Evolutionary conservation across 2,329 filamentous ascomycete species (phyloP).

Genomic region (Zelopaecilomyces penicillatus): DNA sequence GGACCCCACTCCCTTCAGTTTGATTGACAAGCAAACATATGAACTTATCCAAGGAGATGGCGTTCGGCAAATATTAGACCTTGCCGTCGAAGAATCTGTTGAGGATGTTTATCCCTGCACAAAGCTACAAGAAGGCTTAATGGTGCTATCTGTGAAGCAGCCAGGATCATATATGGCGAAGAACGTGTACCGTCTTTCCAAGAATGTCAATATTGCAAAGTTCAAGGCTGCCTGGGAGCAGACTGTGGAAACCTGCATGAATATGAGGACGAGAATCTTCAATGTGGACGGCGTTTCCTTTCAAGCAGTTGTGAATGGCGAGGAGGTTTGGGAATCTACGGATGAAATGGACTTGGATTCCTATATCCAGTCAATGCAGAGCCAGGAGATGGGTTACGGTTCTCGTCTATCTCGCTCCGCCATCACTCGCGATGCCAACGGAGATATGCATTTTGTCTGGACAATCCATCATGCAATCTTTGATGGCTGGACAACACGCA

Average conservation of each 20-base stretch:
- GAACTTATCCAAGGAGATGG: no score
- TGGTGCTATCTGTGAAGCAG: slow-evolving; percentile 16
- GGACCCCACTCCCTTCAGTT: neutral
- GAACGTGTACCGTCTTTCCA: slow-evolving; percentile 8
- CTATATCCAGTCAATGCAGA: slow-evolving; percentile 3
- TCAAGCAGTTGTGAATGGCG: slow-evolving; percentile 10
- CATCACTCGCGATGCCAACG: neutral
- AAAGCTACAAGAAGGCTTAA: slow-evolving; percentile 29
- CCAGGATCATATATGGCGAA: slow-evolving; percentile 14
- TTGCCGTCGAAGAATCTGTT: slow-evolving; percentile 4
- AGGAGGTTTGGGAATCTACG: slow-evolving; percentile 1
- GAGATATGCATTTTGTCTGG: slow-evolving; percentile 4
- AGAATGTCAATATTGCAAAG: neutral
- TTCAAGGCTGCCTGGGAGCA: slow-evolving; percentile 14
- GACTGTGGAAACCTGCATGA: slow-evolving; percentile 9
- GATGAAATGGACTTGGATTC: neutral
- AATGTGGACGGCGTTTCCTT: slow-evolving; percentile 4
- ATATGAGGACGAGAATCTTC: slow-evolving; percentile 14
- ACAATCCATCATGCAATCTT: slow-evolving; percentile 7
- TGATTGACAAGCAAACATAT: no score
- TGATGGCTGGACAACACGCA: slow-evolving; percentile 5
- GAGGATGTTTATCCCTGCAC: slow-evolving; percentile 29
- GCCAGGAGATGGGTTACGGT: slow-evolving; percentile 3
- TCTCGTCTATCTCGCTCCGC: slow-evolving; percentile 1
- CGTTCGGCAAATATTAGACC: no score